phyloP scores from a whole-genome alignment of 2,329 filamentous ascomycete species.

The Neopestalotiopsis clavispora region DNA sequence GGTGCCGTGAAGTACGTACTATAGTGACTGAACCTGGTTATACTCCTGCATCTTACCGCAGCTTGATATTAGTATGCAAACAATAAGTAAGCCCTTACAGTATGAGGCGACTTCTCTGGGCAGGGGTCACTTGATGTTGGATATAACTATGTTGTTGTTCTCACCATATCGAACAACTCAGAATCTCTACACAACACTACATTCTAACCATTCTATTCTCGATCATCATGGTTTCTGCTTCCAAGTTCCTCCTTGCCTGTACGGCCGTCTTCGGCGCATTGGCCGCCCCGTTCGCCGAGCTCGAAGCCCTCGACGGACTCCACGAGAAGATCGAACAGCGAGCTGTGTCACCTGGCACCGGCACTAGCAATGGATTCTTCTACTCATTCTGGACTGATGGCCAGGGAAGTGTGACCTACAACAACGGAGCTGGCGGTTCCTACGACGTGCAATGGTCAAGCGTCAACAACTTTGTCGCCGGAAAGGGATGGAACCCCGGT shows the following conservation, averaged over 20 bases:
- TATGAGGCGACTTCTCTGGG: conserved; percentile 19
- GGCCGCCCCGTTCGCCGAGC: conserved; percentile 35
- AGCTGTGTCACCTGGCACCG: conserved; percentile 31
- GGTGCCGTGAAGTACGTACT: conserved; percentile 14
- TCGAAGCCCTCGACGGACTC: conserved; percentile 22
- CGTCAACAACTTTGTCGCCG: conserved; percentile 53
- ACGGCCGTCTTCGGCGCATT: conserved; percentile 31
- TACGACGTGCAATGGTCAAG: conserved; percentile 57
- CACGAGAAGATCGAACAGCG: conserved; percentile 14
- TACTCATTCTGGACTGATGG: conserved; percentile 65
- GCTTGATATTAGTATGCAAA: background rate
- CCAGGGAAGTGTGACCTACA: conserved; percentile 58
- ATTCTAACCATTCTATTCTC: background rate
- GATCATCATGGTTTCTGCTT: conserved; percentile 31
- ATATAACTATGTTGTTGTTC: conserved; percentile 16
- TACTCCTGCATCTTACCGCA: conserved; percentile 21
- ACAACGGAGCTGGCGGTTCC: conserved; percentile 55
- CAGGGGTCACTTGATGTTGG: background rate
- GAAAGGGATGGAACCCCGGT: conserved; percentile 55
- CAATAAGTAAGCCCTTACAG: conserved; percentile 19
- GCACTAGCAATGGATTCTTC: conserved; percentile 60
- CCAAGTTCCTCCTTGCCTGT: conserved; percentile 32
- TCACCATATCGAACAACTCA: background rate
- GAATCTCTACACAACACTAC: background rate
- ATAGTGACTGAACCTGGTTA: conserved; percentile 25